Conservation (phyloP, 345 rosid genomes). For the Murraya paniculata region DNA sequence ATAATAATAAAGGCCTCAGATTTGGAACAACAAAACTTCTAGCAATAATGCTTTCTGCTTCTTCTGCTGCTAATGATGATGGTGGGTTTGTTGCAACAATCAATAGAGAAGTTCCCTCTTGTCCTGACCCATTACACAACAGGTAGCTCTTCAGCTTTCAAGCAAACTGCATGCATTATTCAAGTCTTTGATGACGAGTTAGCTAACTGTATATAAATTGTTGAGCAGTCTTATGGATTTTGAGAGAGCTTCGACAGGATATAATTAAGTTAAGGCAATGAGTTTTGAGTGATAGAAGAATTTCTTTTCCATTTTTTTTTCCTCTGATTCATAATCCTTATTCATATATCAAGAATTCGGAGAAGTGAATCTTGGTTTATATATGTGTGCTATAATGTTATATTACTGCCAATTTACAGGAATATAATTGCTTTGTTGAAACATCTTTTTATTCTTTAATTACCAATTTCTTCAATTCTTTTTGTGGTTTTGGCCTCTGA, state of each 20-base stretch:
- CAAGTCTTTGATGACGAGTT: neutral
- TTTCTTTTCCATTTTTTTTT: neutral
- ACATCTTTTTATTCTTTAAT: no score
- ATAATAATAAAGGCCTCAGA: neutral
- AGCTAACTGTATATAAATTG: neutral
- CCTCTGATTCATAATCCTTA: neutral
- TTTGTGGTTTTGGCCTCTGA: neutral
- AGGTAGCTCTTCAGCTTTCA: constrained; percentile 21
- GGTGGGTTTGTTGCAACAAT: constrained; percentile 23
- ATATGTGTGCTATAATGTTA: neutral
- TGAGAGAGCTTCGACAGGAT: neutral
- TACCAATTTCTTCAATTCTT: no score
- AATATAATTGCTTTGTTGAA: neutral
- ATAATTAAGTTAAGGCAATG: neutral
- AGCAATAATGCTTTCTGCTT: neutral
- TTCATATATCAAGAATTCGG: neutral
- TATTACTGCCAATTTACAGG: neutral
- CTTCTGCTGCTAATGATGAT: neutral
- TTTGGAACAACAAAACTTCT: constrained; percentile 18
- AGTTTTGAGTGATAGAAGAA: neutral
- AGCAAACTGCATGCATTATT: neutral
- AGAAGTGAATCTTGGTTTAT: neutral
- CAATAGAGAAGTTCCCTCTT: constrained; percentile 43
- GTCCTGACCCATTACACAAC: constrained; percentile 55
- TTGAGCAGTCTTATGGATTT: neutral